Evolutionary conservation across 2,329 filamentous ascomycete species (phyloP).

Genomic region (Fusarium nelsonii): DNA sequence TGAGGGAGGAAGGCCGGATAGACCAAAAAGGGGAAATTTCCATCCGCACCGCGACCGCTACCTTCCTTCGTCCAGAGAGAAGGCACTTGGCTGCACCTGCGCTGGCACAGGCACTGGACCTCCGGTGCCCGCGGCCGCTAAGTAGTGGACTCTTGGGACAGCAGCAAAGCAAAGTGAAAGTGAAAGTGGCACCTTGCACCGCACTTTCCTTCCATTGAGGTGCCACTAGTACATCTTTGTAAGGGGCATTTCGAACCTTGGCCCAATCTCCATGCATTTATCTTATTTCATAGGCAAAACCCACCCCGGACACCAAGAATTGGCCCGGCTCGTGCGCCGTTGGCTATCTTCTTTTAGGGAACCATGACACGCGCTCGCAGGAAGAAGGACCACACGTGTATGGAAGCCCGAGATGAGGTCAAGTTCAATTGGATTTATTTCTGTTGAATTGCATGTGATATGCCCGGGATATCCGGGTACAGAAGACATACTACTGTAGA

Average conservation of each 20-base stretch:
- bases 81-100: constrained; percentile 25
- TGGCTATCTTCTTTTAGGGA: constrained; percentile 14
- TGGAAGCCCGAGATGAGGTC: constrained; percentile 39
- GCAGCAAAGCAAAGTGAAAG: constrained; percentile 37
- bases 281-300: constrained; percentile 26
- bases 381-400: constrained; percentile 21
- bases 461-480: constrained; percentile 34
- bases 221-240: constrained; percentile 41
- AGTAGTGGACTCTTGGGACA: constrained; percentile 6
- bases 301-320: constrained; percentile 33
- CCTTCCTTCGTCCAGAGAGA: constrained; percentile 12
- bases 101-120: constrained; percentile 43
- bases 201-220: constrained; percentile 39
- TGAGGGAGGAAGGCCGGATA: constrained; percentile 38
- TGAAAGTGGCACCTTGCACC: constrained; percentile 46
- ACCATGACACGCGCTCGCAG: constrained; percentile 29
- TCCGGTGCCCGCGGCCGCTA: constrained; percentile 27
- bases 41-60: constrained; percentile 35
- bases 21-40: constrained; percentile 57
- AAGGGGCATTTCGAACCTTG: constrained; percentile 36
- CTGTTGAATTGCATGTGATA: constrained; percentile 53
- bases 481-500: not conserved
- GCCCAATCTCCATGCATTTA: constrained; percentile 38
- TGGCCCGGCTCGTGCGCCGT: constrained; percentile 28
- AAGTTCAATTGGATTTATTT: constrained; percentile 23